Conservation (phyloP, 106 monocot species). For the Dioscorea zingiberensis region DNA sequence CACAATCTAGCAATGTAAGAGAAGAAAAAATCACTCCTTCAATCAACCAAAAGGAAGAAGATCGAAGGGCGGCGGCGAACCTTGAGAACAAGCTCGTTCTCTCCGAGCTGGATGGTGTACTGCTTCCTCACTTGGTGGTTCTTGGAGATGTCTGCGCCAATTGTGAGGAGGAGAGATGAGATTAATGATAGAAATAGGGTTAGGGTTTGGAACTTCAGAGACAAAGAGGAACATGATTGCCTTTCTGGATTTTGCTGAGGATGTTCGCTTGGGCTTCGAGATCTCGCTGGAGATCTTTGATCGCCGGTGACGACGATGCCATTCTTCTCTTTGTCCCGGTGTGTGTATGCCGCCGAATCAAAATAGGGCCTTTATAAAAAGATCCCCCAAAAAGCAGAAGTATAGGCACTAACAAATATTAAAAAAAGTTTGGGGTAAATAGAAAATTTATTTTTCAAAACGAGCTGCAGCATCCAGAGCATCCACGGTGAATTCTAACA, state of each 20-base stretch:
- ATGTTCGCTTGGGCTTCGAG: conserved; percentile 64
- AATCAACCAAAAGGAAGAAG: too few species aligned
- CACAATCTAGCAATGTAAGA: too few species aligned
- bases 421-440: too few species aligned
- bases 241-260: conserved; percentile 90
- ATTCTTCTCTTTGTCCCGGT: not conserved
- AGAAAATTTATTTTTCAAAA: too few species aligned
- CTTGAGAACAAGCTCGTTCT: conserved; percentile 97
- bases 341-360: too few species aligned
- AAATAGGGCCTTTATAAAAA: too few species aligned
- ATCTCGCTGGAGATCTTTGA: conserved; percentile 64
- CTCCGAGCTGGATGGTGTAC: conserved; percentile 97
- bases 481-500: too few species aligned
- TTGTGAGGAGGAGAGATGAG: not conserved
- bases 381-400: too few species aligned
- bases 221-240: not conserved
- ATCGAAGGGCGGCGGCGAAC: conserved; percentile 4
- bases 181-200: not conserved
- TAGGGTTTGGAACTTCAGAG: too few species aligned
- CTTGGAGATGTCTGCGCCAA: conserved; percentile 60
- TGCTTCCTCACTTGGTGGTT: conserved; percentile 93
- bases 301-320: conserved; percentile 42
- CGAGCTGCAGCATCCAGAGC: too few species aligned
- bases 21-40: too few species aligned
- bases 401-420: too few species aligned